These are phyloP conservation scores for Fusarium begoniae DNA, from an alignment of 2,329 filamentous ascomycete genomes.

Conservation along the genomic window DNA sequence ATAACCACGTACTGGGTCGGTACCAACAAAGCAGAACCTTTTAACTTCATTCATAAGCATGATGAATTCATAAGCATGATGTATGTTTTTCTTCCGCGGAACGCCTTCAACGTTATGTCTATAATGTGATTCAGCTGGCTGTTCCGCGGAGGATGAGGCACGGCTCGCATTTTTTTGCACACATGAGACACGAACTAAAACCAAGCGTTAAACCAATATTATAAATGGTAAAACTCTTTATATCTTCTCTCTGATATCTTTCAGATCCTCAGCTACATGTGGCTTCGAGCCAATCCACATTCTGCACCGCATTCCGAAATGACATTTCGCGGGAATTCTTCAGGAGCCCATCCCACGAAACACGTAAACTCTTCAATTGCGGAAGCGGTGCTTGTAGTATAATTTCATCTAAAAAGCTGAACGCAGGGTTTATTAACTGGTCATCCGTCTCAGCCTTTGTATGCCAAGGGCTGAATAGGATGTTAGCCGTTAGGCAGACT, in stretches of 20 bases:
- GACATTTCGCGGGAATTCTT: background rate
- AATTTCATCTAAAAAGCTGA: background rate
- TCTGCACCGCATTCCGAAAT: background rate
- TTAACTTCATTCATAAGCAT: too few relatives aligned
- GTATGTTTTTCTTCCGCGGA: background rate
- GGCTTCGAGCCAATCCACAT: background rate
- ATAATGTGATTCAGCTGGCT: background rate
- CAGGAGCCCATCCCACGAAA: background rate
- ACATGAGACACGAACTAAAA: accelerated
- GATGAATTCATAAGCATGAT: too few relatives aligned
- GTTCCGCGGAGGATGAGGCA: background rate
- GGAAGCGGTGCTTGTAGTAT: background rate
- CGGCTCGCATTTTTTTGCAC: too few relatives aligned
- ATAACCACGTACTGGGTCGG: background rate
- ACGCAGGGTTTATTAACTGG: background rate
- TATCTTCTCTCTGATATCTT: too few relatives aligned
- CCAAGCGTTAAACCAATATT: too few relatives aligned
- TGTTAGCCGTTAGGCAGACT: background rate
- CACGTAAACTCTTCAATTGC: background rate
- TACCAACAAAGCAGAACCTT: accelerated
- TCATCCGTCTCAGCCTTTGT: background rate
- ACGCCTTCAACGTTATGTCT: background rate
- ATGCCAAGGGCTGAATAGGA: background rate
- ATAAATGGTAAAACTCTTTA: too few relatives aligned
- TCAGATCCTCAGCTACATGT: background rate